Percentiles rank a stretch among this genome's conserved stretches.
These are phyloP conservation scores for Citrullus mucosospermus DNA, from an alignment of 306 rosid species.

Conservation along the genomic window DNA sequence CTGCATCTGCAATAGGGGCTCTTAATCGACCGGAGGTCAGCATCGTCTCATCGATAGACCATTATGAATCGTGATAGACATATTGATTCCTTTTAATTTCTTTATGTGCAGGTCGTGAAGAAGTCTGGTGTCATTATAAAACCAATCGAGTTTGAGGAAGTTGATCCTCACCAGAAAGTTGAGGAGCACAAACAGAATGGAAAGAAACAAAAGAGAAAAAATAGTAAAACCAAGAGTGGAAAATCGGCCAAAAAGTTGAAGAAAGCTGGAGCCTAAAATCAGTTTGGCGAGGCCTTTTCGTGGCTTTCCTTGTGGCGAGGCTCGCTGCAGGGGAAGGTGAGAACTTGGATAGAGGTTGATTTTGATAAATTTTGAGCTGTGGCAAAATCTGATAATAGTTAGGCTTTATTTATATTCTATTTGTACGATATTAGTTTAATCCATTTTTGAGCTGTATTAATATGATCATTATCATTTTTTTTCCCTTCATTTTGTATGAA, in stretches of 20 bases:
- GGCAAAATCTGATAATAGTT: background rate
- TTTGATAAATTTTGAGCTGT: background rate
- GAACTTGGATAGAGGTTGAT: too few relatives aligned
- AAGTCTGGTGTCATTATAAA: constrained; percentile 65
- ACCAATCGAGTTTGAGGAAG: constrained; percentile 60
- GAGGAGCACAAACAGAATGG: constrained; percentile 26
- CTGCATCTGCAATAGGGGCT: constrained; percentile 46
- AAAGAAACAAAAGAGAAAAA: constrained; percentile 30
- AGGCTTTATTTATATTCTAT: background rate
- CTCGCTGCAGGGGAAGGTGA: background rate
- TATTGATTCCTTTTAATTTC: background rate
- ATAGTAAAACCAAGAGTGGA: constrained; percentile 19
- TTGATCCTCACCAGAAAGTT: constrained; percentile 40
- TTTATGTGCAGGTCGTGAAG: constrained; percentile 60
- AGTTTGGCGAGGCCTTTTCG: background rate
- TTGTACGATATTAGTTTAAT: background rate
- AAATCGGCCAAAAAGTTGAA: constrained; percentile 28
- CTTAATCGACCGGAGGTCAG: constrained; percentile 89
- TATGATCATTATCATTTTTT: background rate
- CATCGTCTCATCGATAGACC: background rate
- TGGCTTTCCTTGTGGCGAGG: background rate
- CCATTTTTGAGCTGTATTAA: background rate
- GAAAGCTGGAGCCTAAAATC: background rate
- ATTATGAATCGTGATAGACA: background rate
- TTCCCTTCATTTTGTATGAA: background rate